These are phyloP conservation scores for Acacia concinna DNA, from an alignment of 331 rosid species.

Conservation along the genomic window DNA sequence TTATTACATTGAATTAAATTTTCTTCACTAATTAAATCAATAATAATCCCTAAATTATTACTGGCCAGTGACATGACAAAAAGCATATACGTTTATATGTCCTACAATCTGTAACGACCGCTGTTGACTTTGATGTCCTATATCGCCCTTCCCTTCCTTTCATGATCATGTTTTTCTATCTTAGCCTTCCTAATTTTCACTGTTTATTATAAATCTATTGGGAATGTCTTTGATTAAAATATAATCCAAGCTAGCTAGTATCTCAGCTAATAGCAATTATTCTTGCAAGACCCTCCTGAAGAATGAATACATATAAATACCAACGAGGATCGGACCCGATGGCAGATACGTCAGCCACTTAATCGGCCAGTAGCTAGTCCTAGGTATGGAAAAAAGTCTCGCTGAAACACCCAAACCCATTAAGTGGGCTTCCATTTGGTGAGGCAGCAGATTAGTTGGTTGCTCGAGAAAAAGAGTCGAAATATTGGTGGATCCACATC, in stretches of 20 bases:
- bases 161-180: neutral
- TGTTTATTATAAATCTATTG: neutral
- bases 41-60: neutral
- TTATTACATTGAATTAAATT: neutral
- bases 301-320: neutral
- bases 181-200: neutral
- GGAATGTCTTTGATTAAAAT: neutral
- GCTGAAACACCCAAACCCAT: neutral
- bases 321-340: neutral
- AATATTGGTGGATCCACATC: neutral
- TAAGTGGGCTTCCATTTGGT: neutral
- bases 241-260: neutral
- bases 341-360: neutral
- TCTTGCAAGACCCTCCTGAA: neutral
- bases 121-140: neutral
- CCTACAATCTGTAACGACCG: constrained; percentile 22
- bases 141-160: neutral
- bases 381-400: neutral
- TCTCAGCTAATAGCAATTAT: neutral
- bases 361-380: neutral
- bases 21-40: neutral
- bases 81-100: constrained; percentile 7
- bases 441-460: accelerated
- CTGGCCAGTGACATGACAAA: constrained; percentile 2
- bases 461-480: no score